Evolutionary conservation across 345 rosid species (phyloP), one percentile per base, ranked within the genome.

Genomic region (Trapa bicornis): DNA sequence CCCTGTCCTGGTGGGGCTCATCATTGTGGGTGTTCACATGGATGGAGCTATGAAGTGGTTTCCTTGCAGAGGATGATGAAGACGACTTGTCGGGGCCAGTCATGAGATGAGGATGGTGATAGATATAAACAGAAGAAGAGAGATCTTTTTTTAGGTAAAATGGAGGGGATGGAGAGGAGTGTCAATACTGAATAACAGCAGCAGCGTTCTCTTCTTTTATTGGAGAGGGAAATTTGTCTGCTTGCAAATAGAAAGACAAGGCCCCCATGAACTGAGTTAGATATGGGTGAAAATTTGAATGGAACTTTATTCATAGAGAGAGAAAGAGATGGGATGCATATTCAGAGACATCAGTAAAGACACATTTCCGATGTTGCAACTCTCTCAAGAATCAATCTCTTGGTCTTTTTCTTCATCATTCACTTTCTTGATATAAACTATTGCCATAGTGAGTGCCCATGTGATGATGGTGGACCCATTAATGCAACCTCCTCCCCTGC

Each of bases 1-100:
- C 67, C 29, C 74, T 79, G 68, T 47, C 73, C 76, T 77, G 82
- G 48, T 65, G 74, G 71, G 71, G 60, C 6, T 54, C 68, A 35
- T 79, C 83, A 32, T 65, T 70, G 43, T 79, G 75, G n/a, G 81
- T 83, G 65, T 84, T 84, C 37, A 73, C 70, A 45, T 73, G 76
- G 47, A 75, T 43, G n/a, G 83, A 67, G 65, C 65, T 76, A 70
- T 72, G 72, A n/a, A 78, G 76, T 65, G 71, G 72, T 72, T 80
- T 77, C 22, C 52, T 76, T 17, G 68, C 70, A 41, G 43, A 8
- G 43, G 43, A 41, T 37, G 70, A 5, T 13, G 17, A 54, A 5
- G 60, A 54, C 5, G 35, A n/a, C 3, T 22, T 37, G 3, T 50
- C 16, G 61, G 61, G n/a, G 45, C 13, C 35, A 2, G 70, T 29